Conservation (phyloP, 352 stramenopile genomes). For the Plasmopara halstedii region DNA sequence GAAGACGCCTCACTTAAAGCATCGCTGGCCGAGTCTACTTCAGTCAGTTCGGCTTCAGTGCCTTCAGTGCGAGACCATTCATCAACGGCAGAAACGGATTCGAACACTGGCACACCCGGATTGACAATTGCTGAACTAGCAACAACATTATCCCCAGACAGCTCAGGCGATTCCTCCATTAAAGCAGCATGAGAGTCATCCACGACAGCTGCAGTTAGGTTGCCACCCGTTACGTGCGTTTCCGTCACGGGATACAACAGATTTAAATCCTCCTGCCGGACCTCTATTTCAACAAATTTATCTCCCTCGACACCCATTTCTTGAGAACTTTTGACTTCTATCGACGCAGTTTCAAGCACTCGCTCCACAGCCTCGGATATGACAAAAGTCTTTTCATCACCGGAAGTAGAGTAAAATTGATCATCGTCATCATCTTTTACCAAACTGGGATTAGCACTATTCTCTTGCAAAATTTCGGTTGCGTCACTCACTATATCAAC, state of each 20-base stretch:
- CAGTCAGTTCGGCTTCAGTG: neutral
- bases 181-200: neutral
- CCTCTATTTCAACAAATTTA: constrained; percentile 16
- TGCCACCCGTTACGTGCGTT: constrained; percentile 1
- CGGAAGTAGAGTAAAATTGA: neutral
- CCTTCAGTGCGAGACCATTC: too few relatives aligned
- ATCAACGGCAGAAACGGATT: neutral
- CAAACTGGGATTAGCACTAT: neutral
- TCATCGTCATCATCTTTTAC: constrained; percentile 1
- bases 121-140: neutral
- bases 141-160: neutral
- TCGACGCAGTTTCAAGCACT: neutral
- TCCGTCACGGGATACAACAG: constrained; percentile 13
- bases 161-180: neutral
- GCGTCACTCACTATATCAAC: neutral
- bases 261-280: constrained; percentile 14
- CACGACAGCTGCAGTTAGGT: constrained; percentile 16
- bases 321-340: neutral
- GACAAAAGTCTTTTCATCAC: constrained; percentile 2
- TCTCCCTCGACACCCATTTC: neutral
- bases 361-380: neutral
- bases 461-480: neutral
- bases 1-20: neutral
- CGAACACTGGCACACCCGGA: neutral
- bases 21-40: neutral